A percentile compares a stretch with the other conserved stretches of the same genome.
These are phyloP conservation scores for Buddleja alternifolia DNA, from an alignment of 257 asterid species.

Conservation along the genomic window DNA sequence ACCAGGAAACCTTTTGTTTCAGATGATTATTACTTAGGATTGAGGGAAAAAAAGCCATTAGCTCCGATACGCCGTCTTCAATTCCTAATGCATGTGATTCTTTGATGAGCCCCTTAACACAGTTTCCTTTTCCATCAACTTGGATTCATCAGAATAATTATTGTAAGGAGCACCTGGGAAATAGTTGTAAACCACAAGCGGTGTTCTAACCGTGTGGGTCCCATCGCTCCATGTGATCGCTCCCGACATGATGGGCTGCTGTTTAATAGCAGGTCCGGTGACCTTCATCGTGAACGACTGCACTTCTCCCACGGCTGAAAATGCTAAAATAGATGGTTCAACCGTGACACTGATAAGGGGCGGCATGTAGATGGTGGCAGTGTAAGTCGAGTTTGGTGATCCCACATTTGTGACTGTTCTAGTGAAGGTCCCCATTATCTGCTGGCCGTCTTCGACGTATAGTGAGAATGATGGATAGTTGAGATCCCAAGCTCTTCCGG, in stretches of 20 bases:
- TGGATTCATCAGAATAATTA: background rate
- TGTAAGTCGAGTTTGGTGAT: slow-evolving; percentile 31
- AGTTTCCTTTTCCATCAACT: background rate
- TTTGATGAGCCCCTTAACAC: background rate
- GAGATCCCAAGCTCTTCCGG: slow-evolving; percentile 37
- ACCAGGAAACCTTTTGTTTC: background rate
- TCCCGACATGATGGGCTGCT: slow-evolving; percentile 42
- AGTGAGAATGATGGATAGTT: slow-evolving; percentile 41
- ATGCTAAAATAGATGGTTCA: slow-evolving; percentile 34
- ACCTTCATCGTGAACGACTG: slow-evolving; percentile 38
- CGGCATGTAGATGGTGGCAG: slow-evolving; percentile 17
- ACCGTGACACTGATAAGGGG: slow-evolving; percentile 15
- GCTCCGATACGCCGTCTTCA: no score
- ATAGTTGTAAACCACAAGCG: slow-evolving; percentile 46
- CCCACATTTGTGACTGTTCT: slow-evolving; percentile 42
- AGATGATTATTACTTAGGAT: background rate
- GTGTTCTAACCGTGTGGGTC: slow-evolving; percentile 33
- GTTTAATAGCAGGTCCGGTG: slow-evolving; percentile 36
- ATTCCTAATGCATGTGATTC: background rate
- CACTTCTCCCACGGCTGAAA: slow-evolving; percentile 36
- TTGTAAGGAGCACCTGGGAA: slow-evolving; percentile 41
- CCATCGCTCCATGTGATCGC: slow-evolving; percentile 38
- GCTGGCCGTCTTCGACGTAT: slow-evolving; percentile 34
- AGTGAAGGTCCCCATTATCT: slow-evolving; percentile 27
- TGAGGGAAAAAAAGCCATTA: no score